phyloP scores from a whole-genome alignment of 257 asterid species.

The Solanum neorickii region DNA sequence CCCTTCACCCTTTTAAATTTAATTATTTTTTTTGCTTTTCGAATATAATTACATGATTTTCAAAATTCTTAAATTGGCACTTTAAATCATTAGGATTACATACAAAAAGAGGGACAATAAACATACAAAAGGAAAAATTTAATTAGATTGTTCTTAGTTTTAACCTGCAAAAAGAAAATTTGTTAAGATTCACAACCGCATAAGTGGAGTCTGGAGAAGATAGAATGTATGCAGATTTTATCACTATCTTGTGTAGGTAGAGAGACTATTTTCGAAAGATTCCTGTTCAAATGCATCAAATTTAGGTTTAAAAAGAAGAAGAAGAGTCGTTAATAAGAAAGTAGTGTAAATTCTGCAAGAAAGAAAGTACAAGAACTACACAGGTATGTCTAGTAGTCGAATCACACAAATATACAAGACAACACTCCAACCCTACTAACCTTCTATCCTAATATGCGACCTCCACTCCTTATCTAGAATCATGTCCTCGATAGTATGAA shows the following conservation, averaged over 20 bases:
- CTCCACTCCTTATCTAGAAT: background rate
- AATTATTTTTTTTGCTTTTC: background rate
- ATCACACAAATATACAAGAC: background rate
- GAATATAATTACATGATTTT: background rate
- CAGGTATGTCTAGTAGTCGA: background rate
- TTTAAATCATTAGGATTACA: background rate
- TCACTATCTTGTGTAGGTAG: no score
- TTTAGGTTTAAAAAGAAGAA: no score
- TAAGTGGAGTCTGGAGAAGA: no score
- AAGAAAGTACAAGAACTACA: background rate
- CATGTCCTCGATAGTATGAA: background rate
- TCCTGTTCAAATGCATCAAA: no score
- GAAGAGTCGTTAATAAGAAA: background rate
- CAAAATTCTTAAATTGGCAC: background rate
- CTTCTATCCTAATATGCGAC: background rate
- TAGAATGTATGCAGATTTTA: no score
- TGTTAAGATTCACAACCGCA: background rate
- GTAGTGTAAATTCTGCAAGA: background rate
- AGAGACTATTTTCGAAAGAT: no score
- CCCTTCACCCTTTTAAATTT: background rate
- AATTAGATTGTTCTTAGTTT: background rate
- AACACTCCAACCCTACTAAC: background rate
- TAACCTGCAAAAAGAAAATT: background rate
- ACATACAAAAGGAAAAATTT: background rate
- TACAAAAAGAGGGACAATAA: background rate